Evolutionary conservation across 768 basidiomycete species (phyloP).

Genomic region (Coprinellus aureogranulatus): DNA sequence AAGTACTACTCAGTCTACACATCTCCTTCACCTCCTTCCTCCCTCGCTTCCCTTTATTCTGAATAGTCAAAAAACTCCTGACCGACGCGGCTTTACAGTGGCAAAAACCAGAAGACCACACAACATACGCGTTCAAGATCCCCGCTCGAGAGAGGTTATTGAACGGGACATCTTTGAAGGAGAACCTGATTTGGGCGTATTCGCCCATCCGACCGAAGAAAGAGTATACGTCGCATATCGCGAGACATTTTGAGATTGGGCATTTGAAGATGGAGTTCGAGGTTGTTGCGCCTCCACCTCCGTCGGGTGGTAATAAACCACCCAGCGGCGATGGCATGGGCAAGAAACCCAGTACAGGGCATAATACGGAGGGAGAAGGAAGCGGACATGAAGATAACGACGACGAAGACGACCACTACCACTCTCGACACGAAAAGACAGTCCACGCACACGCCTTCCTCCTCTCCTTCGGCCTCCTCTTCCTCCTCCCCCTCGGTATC

Average conservation of each 20-base stretch:
- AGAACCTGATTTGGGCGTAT: conserved; percentile 42
- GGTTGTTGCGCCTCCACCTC: conserved; percentile 23
- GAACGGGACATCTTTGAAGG: conserved; percentile 20
- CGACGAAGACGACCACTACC: conserved; percentile 12
- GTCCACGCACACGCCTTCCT: conserved; percentile 54
- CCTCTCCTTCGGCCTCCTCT: conserved; percentile 52
- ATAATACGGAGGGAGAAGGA: too few relatives aligned
- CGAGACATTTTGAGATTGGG: conserved; percentile 32
- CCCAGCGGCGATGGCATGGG: background rate
- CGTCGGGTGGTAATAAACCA: background rate
- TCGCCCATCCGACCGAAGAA: conserved; percentile 28
- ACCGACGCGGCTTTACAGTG: conserved; percentile 14
- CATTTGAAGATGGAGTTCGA: conserved; percentile 33
- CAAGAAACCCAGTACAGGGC: conserved; percentile 2
- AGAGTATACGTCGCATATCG: conserved; percentile 17
- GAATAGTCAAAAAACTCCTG: too few relatives aligned
- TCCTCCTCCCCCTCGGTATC: conserved; percentile 53
- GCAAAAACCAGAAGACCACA: conserved; percentile 29
- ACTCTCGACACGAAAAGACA: conserved; percentile 35
- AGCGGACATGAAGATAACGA: conserved; percentile 6
- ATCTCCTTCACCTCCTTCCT: too few relatives aligned
- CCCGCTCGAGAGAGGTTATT: conserved; percentile 36
- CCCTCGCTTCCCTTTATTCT: too few relatives aligned
- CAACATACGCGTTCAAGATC: conserved; percentile 42
- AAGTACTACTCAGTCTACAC: too few relatives aligned